Percentiles rank a stretch among this genome's conserved stretches.
These are phyloP conservation scores for Skeletonema tropicum DNA, from an alignment of 108 stramenopile species.

Conservation along the genomic window DNA sequence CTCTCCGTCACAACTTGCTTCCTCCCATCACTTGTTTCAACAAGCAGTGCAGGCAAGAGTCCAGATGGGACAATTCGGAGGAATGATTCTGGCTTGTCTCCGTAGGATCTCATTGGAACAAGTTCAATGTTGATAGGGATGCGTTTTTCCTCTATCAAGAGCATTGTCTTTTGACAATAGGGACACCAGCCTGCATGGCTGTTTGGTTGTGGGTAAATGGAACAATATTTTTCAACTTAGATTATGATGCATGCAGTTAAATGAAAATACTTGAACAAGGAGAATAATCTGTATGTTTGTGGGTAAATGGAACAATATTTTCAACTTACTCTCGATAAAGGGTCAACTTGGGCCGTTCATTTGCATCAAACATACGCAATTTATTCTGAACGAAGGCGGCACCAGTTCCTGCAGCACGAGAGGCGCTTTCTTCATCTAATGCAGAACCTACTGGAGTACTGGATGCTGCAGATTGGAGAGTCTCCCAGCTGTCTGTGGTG, in stretches of 20 bases:
- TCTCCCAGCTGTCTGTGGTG: constrained; percentile 38
- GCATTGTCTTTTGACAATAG: constrained; percentile 69
- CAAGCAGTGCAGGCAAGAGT: constrained; percentile 87
- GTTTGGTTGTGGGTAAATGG: too few species aligned
- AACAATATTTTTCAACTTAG: too few species aligned
- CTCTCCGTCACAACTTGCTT: constrained; percentile 83
- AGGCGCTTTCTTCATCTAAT: constrained; percentile 57
- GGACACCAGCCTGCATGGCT: constrained; percentile 73
- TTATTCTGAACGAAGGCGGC: constrained; percentile 77
- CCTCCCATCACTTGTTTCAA: constrained; percentile 65
- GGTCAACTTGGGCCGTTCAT: constrained; percentile 58
- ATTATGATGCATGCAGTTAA: too few species aligned
- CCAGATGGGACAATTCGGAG: constrained; percentile 87
- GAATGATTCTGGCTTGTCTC: constrained; percentile 89
- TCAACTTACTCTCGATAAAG: constrained; percentile 60
- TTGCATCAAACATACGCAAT: constrained; percentile 62
- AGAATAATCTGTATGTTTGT: too few species aligned
- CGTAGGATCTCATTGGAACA: constrained; percentile 93
- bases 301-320: too few species aligned
- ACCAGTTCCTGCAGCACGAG: constrained; percentile 62
- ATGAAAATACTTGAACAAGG: too few species aligned
- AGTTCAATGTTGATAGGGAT: constrained; percentile 89
- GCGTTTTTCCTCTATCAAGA: constrained; percentile 92
- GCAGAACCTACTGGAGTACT: constrained; percentile 68
- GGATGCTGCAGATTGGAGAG: constrained; percentile 34